Base-by-base conservation (phyloP, 2,329 filamentous ascomycete genomes). In the Neonectria sp. region DNA sequence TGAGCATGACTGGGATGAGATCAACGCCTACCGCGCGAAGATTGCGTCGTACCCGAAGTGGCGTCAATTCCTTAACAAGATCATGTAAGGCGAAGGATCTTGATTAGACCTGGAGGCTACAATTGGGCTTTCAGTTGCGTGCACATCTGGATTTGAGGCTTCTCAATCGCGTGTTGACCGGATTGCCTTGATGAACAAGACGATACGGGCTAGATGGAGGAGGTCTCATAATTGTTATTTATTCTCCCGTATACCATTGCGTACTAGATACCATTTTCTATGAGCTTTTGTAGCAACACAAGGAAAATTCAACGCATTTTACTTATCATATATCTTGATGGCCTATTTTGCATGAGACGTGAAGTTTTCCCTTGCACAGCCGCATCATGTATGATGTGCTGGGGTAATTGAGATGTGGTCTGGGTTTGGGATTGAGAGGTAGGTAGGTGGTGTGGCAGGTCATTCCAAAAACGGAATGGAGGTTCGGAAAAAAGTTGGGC, bases 1-100 rank as follows among this genome's bases (percentile, higher is more conserved):
- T 70, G 87, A 90, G 79, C 85, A 92, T 64, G 87, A 93, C 77
- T 92, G 89, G 89, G 89, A 91, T 12, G 81, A 82, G 46, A 90
- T 91, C 80, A 86, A 91, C 76, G 85, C 81, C 43, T 83, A 86
- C 73, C 83, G 85, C 33, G 85, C 82, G 43, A 77, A 83, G 78
- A 77, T 88, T 24, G 86, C 85, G 17, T 74, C 79, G 4, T 86
- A 83, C 83, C 88, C 89, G 2, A 77, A 80, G 13, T 91, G 87
- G 88, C 81, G 80, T 75, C 80, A 82, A 4, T 53, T 78, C 25
- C 55, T 82, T 3, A 64, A 83, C 76, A 78, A 76, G 60, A 43
- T 84, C 60, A 82, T 85, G 58, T 84, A 81, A 73, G 52, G 37
- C 56, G 43, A 17, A 17, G 2, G 2, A 27, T 25, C 37, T 43